Evolutionary conservation across 2,329 filamentous ascomycete genomes (phyloP), one percentile per base, ranked within the genome.

Genomic region (Phaeoacremonium minimum): DNA sequence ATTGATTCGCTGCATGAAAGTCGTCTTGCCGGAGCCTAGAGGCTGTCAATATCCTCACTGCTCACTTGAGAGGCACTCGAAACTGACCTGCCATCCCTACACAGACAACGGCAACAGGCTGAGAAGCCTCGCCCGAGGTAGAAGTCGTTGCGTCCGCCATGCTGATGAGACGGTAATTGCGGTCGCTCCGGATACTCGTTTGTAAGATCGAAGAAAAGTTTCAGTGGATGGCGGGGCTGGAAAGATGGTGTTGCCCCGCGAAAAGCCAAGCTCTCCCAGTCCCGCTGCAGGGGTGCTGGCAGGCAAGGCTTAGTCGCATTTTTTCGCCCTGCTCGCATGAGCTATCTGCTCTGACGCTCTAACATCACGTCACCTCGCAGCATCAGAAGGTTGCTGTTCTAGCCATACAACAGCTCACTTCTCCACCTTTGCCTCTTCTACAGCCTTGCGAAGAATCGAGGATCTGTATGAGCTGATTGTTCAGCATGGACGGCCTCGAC

Each of bases 1-100:
- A 61, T 96, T 96, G 54, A 98, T 93, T 53, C 93, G 82, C 60
- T 97, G 91, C 91, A 98, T 97, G 58, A 98, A 98, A 0, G 94
- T 98, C n/a, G 93, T 98, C 71, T 98, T 98, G 54, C 93, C 93
- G 13, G 89, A 95, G 51, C 93, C 84, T 86, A 48, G 32, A 34
- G 33, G 11, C 28, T 37, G 32, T 26, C 22, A 26, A n/a, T n/a
- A 26, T 9, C 22, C n/a, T 9, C 22, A n/a, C 9, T 26, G 22
- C 22, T 43, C 18, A 32, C 40, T 31, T 30, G 18, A 16, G 3
- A 33, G 15, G 30, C 12, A 31, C 67, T 53, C 65, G n/a, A n/a
- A n/a, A n/a, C n/a, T n/a, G n/a, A 83, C 83, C 91, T 53, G 93
- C 93, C 91, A 97, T 97, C 71, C 93, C 93, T 33, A 98, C 83